Percentiles rank a stretch among this genome's conserved stretches.
Conservation (phyloP, 495 filamentous ascomycete species). For the Penicillium antarcticum region DNA sequence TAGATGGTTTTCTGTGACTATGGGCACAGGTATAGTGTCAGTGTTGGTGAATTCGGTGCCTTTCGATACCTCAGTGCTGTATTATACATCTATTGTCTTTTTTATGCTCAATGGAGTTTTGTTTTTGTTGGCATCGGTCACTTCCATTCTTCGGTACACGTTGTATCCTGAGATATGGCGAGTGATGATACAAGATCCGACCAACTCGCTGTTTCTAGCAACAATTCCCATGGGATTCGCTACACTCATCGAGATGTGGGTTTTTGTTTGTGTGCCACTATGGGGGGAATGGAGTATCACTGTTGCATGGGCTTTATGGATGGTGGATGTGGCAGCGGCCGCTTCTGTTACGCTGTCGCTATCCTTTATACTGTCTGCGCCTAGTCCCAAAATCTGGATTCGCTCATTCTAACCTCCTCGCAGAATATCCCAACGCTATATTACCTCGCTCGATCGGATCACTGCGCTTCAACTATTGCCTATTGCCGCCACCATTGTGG, state of each 20-base stretch:
- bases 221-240: conserved; percentile 49
- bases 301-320: conserved; percentile 45
- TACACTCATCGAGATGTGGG: conserved; percentile 49
- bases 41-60: conserved; percentile 43
- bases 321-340: conserved; percentile 39
- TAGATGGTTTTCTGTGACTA: conserved; percentile 46
- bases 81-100: conserved; percentile 38
- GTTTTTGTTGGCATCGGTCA: conserved; percentile 34
- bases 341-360: conserved; percentile 36
- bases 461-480: conserved; percentile 47
- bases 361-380: conserved; percentile 39
- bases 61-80: conserved; percentile 32
- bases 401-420: neutral
- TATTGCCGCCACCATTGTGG: conserved; percentile 45
- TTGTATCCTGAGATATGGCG: conserved; percentile 46
- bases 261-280: conserved; percentile 39
- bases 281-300: conserved; percentile 36
- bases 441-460: conserved; percentile 36
- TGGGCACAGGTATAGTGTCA: conserved; percentile 49
- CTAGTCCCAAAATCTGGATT: neutral
- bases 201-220: conserved; percentile 44
- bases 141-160: conserved; percentile 42
- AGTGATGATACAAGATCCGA: conserved; percentile 45
- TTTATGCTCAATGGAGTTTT: conserved; percentile 43
- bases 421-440: conserved; percentile 37